Evolutionary conservation across 164 flowering plant genomes (phyloP), one percentile per base, ranked within the genome.

Genomic region (Tetracentron sinense): DNA sequence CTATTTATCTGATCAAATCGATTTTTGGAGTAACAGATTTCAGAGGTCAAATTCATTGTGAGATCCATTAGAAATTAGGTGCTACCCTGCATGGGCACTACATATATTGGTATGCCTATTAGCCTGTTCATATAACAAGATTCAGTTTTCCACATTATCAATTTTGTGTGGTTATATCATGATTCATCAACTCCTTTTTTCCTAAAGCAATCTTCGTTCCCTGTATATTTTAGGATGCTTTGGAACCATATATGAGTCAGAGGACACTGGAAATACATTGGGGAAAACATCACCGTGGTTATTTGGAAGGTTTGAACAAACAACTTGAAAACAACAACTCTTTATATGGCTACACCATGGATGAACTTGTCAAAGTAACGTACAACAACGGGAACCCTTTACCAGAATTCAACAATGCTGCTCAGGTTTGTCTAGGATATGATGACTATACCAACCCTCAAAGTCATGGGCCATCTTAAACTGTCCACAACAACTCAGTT

Each of bases 371-470:
- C 70, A 86, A 81, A 84, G 80, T 72, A 42, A 79, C 96, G n/a
- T 89, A 92, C 72, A 92, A 92, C 80, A 82, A 78, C 73, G 98
- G 98, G 52, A 92, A 88, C 70, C 98, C 96, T 3, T 68, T 83
- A 21, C 87, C 87, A 19, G 96, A 88, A 62, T 92, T 87, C 66
- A 87, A 89, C 69, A 81, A 85, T 82, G 96, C 94, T 61, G 92
- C 96, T 27, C 89, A 89, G 96, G 96, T 92, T 64, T 48, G 54
- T 52, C 49, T 22, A 16, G 23, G 6, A 53, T 11, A 17, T 61
- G 46, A 20, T 51, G 20, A 29, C n/a, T 16, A 3, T 14, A 15
- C 30, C 20, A n/a, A 31, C 31, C 16, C 4, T 11, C 15, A 55
- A 56, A 30, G 21, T 7, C 33, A 31, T 57, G 29, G 49, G 19